These are phyloP conservation scores for Gyromitra esculenta DNA, from an alignment of 2,329 filamentous ascomycete genomes.

Conservation along the genomic window DNA sequence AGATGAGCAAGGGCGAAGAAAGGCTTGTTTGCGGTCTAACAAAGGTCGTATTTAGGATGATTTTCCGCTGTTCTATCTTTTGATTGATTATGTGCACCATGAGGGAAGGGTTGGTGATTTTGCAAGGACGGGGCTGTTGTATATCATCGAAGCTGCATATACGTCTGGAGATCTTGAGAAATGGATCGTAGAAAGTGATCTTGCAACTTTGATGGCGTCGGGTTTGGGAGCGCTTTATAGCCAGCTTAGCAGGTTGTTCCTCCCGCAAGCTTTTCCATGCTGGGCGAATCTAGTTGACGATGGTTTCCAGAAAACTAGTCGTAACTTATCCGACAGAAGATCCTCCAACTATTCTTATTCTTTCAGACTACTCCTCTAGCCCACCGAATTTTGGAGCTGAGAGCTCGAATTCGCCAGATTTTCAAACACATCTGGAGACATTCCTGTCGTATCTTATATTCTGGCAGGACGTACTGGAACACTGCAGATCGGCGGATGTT, in stretches of 20 bases:
- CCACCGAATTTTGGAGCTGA: slow-evolving; percentile 65
- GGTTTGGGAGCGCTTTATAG: slow-evolving; percentile 83
- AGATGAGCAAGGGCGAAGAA: background rate
- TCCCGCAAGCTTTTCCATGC: slow-evolving; percentile 27
- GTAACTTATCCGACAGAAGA: slow-evolving; percentile 79
- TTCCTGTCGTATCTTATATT: slow-evolving; percentile 95
- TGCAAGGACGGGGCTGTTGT: slow-evolving; percentile 89
- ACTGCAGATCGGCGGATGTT: slow-evolving; percentile 90
- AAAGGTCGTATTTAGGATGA: slow-evolving; percentile 69
- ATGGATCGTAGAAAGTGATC: slow-evolving; percentile 96
- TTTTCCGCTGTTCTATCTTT: slow-evolving; percentile 92
- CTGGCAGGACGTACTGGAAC: slow-evolving; percentile 97
- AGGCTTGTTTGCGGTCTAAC: slow-evolving; percentile 55
- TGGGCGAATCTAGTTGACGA: slow-evolving; percentile 35
- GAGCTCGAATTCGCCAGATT: slow-evolving; percentile 76
- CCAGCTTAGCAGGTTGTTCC: slow-evolving; percentile 69
- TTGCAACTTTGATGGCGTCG: slow-evolving; percentile 96
- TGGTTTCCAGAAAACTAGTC: slow-evolving; percentile 74
- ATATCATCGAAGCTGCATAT: slow-evolving; percentile 93
- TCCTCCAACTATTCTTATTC: slow-evolving; percentile 81
- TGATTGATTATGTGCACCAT: slow-evolving; percentile 96
- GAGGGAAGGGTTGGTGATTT: slow-evolving; percentile 96
- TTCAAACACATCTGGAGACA: slow-evolving; percentile 86
- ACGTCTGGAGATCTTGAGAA: slow-evolving; percentile 83
- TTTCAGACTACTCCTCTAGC: slow-evolving; percentile 86